Percentiles rank a stretch among this genome's conserved stretches.
These are phyloP conservation scores for Mycena capillaripes DNA, from an alignment of 768 basidiomycete species.

Conservation along the genomic window DNA sequence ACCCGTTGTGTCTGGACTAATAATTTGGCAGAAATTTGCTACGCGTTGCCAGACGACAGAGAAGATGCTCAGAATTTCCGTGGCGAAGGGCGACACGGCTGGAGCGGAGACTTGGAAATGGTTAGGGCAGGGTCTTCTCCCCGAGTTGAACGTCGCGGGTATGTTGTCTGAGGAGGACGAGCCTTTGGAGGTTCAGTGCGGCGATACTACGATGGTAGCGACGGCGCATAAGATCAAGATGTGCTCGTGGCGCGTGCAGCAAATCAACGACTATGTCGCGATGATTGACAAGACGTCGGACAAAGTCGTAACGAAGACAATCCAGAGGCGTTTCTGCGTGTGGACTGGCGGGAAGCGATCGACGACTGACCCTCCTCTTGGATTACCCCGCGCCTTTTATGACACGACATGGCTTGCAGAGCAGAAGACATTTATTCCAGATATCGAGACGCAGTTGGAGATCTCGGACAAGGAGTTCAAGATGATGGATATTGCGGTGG, in stretches of 20 bases:
- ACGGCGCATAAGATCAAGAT: neutral
- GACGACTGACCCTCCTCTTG: neutral
- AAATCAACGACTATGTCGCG: neutral
- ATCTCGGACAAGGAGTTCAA: conserved; percentile 5
- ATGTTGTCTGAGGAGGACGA: conserved; percentile 7
- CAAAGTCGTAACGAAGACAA: neutral
- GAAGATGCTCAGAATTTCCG: neutral
- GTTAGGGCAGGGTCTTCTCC: neutral
- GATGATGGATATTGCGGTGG: neutral
- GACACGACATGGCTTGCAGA: neutral
- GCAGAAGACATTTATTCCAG: neutral
- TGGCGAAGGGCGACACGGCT: neutral
- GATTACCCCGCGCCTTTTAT: neutral
- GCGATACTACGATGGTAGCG: neutral
- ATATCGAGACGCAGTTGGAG: neutral
- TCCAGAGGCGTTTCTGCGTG: neutral
- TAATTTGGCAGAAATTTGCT: neutral
- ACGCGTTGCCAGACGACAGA: neutral
- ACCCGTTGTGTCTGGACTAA: neutral
- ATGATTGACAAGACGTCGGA: neutral
- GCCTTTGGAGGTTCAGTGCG: too few species aligned
- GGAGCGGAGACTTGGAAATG: neutral
- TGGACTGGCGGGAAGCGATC: neutral
- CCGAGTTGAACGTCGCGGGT: neutral
- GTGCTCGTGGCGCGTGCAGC: neutral